phyloP scores from a whole-genome alignment of 1,139 yeast genomes.

The Lizanozyma gosingica region DNA sequence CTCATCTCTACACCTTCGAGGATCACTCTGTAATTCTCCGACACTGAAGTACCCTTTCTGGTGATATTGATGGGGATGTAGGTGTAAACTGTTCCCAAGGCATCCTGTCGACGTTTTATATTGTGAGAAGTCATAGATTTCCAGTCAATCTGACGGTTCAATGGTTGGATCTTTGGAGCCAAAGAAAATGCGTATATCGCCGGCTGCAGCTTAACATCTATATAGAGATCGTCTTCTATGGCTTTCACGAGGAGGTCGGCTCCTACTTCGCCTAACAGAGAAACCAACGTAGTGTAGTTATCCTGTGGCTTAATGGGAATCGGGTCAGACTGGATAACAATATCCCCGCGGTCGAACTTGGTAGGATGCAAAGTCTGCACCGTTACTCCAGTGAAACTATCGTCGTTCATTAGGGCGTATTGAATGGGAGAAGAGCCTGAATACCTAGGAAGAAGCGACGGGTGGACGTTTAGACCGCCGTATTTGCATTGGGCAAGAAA shows the following conservation, averaged over 20 bases:
- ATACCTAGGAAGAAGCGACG: conserved; percentile 74
- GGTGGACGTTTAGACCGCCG: conserved; percentile 89
- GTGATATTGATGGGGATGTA: conserved; percentile 26
- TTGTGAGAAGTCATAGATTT: conserved; percentile 20
- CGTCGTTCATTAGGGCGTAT: conserved; percentile 60
- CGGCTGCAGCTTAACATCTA: conserved; percentile 9
- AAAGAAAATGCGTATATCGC: conserved; percentile 32
- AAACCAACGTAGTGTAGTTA: conserved; percentile 31
- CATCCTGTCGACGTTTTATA: conserved; percentile 38
- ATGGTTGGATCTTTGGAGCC: conserved; percentile 47
- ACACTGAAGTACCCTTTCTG: conserved; percentile 19
- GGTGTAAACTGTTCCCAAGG: conserved; percentile 53
- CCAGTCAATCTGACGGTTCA: conserved; percentile 42
- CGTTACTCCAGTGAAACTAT: conserved; percentile 67
- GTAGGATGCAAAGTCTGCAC: conserved; percentile 86
- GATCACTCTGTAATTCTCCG: conserved; percentile 37
- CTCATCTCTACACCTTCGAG: conserved; percentile 24
- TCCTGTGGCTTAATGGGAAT: conserved; percentile 32
- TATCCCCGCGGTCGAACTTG: conserved; percentile 71
- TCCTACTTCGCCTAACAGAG: conserved; percentile 49
- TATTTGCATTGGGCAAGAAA: conserved; percentile 40
- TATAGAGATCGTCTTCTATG: conserved; percentile 26
- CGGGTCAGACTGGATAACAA: conserved; percentile 49
- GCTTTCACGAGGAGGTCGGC: conserved; percentile 46
- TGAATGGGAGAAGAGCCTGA: conserved; percentile 93